These are phyloP conservation scores for Aspergillus piperis DNA, from an alignment of 2,329 filamentous ascomycete species.

Conservation along the genomic window DNA sequence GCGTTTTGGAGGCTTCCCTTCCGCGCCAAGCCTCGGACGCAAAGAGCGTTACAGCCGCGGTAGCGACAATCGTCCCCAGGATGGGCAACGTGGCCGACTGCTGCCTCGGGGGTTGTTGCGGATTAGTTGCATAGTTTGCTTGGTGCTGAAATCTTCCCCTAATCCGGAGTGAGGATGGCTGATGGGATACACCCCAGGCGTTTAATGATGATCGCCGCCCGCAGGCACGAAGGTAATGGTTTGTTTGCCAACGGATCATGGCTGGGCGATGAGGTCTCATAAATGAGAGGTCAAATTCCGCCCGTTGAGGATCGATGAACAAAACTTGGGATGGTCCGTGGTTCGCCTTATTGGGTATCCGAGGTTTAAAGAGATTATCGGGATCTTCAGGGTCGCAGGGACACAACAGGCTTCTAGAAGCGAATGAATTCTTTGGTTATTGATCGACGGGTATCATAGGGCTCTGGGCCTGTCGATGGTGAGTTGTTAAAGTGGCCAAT, in stretches of 20 bases:
- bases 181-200: neutral
- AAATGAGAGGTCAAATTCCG: neutral
- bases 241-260: neutral
- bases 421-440: neutral
- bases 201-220: neutral
- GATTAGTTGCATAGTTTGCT: neutral
- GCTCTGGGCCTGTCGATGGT: neutral
- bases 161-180: neutral
- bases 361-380: neutral
- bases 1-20: neutral
- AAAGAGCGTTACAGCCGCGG: neutral
- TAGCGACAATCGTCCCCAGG: neutral
- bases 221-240: neutral
- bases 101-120: neutral
- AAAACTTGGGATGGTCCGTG: neutral
- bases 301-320: neutral
- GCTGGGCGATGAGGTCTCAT: neutral
- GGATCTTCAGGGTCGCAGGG: neutral
- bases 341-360: neutral
- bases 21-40: conserved; percentile 1
- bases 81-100: neutral
- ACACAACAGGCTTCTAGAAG: neutral
- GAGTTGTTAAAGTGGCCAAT: neutral
- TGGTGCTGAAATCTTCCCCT: neutral
- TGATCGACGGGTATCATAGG: neutral